phyloP scores from a whole-genome alignment of 2,329 filamentous ascomycete genomes.

The Colletotrichum somersetense region DNA sequence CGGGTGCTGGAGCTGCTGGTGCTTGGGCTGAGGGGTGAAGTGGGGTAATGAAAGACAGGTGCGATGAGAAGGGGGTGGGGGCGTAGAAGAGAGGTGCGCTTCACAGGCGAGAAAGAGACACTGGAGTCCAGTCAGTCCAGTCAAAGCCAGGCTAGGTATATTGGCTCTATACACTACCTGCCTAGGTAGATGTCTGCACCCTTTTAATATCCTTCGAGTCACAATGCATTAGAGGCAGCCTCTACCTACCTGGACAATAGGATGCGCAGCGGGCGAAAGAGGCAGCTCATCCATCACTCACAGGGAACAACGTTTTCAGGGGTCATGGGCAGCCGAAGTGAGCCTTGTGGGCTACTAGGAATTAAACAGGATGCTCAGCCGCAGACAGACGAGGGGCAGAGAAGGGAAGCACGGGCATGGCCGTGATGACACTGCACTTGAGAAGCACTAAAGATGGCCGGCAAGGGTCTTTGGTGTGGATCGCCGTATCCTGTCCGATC shows the following conservation, averaged over 20 bases:
- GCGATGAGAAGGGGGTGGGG: neutral
- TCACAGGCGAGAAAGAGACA: constrained; percentile 31
- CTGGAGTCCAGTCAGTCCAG: neutral
- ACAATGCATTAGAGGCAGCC: neutral
- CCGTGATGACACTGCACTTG: constrained; percentile 26
- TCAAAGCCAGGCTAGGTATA: too few species aligned
- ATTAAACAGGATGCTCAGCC: constrained; percentile 40
- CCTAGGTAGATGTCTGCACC: too few species aligned
- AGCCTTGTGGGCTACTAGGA: constrained; percentile 40
- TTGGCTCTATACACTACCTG: too few species aligned
- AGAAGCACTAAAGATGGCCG: neutral
- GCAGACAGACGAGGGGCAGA: constrained; percentile 38
- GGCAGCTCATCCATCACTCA: constrained; percentile 4
- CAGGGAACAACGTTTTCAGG: constrained; percentile 22
- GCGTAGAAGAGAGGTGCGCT: constrained; percentile 21
- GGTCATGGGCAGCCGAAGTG: constrained; percentile 26
- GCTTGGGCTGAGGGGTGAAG: constrained; percentile 39
- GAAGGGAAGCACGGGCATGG: constrained; percentile 38
- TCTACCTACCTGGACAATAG: neutral
- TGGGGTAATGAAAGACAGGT: constrained; percentile 35
- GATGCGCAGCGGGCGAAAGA: constrained; percentile 6
- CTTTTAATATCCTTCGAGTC: neutral
- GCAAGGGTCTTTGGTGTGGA: constrained; percentile 20
- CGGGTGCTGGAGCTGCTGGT: constrained; percentile 23
- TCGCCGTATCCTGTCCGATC: constrained; percentile 9